phyloP scores from a whole-genome alignment of 2,329 filamentous ascomycete genomes.

The Aspergillus brunneoviolaceus region DNA sequence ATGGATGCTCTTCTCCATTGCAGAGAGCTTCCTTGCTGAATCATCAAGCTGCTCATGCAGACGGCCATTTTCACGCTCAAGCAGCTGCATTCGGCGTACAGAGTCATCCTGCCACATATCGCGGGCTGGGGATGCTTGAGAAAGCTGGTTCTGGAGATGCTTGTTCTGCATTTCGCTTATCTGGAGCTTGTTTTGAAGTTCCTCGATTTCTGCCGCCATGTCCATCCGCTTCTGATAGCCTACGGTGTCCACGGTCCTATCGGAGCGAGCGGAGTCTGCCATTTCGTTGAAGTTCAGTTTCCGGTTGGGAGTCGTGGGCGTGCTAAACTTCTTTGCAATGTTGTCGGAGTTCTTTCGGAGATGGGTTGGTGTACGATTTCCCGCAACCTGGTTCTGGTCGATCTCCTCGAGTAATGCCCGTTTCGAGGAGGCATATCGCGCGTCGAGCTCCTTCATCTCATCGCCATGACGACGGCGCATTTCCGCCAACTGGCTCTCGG shows the following conservation, averaged over 20 bases:
- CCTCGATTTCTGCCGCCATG: constrained; percentile 82
- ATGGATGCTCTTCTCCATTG: constrained; percentile 80
- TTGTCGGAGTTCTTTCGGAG: constrained; percentile 61
- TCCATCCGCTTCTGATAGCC: constrained; percentile 88
- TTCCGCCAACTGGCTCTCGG: constrained; percentile 78
- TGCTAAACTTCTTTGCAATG: constrained; percentile 63
- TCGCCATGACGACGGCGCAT: constrained; percentile 72
- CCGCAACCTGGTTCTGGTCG: constrained; percentile 74
- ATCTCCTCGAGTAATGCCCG: constrained; percentile 84
- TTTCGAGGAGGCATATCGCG: constrained; percentile 61
- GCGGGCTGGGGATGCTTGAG: constrained; percentile 62
- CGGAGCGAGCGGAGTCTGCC: constrained; percentile 74
- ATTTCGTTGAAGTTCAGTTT: constrained; percentile 66
- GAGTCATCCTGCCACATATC: constrained; percentile 71
- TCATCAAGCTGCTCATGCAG: constrained; percentile 94
- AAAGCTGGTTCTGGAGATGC: constrained; percentile 84
- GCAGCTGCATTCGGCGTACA: constrained; percentile 76
- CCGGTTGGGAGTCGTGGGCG: constrained; percentile 74
- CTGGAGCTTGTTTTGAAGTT: constrained; percentile 91
- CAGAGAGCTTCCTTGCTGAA: constrained; percentile 86
- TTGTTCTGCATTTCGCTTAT: constrained; percentile 93
- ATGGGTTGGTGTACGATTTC: constrained; percentile 71
- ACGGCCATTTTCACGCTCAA: constrained; percentile 87
- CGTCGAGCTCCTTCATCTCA: constrained; percentile 65
- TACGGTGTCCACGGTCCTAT: constrained; percentile 78